phyloP scores from a whole-genome alignment of 768 basidiomycete genomes.

The Collybia sp. region DNA sequence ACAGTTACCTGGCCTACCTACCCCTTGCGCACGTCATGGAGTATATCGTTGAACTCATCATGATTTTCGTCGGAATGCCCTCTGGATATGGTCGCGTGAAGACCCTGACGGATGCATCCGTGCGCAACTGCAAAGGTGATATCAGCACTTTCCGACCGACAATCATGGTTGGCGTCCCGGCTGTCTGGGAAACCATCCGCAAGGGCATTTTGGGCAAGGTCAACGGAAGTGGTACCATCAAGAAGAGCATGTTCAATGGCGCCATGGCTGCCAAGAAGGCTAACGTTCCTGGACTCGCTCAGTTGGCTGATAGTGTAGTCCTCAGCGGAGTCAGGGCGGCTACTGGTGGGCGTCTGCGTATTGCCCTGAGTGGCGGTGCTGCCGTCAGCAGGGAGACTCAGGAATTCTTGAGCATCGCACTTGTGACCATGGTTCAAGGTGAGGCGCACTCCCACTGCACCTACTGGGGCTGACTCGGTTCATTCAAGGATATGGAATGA shows the following conservation, averaged over 20 bases:
- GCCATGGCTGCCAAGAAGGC: constrained; percentile 75
- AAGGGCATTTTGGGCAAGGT: constrained; percentile 91
- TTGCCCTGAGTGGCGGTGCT: constrained; percentile 83
- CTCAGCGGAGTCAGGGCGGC: constrained; percentile 73
- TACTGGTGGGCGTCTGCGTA: constrained; percentile 83
- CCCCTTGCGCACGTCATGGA: constrained; percentile 95
- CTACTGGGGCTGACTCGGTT: neutral
- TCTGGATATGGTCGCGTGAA: constrained; percentile 91
- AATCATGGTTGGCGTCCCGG: constrained; percentile 94
- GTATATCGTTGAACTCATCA: constrained; percentile 83
- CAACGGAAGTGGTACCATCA: constrained; percentile 58
- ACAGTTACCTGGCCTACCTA: constrained; percentile 84
- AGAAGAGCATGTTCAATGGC: constrained; percentile 74
- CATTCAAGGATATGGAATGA: constrained; percentile 84
- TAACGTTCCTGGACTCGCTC: constrained; percentile 57
- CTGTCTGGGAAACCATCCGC: constrained; percentile 95
- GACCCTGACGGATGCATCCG: constrained; percentile 93
- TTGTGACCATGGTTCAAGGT: constrained; percentile 89
- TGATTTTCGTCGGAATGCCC: constrained; percentile 74
- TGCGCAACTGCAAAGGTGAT: constrained; percentile 83
- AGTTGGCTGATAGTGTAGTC: constrained; percentile 71
- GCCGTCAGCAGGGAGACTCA: constrained; percentile 85
- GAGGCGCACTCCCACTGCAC: constrained; percentile 11
- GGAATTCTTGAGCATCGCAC: constrained; percentile 77
- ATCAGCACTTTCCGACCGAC: constrained; percentile 77